phyloP scores from a whole-genome alignment of 1,284 basidiomycete species.

The Mycena citricolor region DNA sequence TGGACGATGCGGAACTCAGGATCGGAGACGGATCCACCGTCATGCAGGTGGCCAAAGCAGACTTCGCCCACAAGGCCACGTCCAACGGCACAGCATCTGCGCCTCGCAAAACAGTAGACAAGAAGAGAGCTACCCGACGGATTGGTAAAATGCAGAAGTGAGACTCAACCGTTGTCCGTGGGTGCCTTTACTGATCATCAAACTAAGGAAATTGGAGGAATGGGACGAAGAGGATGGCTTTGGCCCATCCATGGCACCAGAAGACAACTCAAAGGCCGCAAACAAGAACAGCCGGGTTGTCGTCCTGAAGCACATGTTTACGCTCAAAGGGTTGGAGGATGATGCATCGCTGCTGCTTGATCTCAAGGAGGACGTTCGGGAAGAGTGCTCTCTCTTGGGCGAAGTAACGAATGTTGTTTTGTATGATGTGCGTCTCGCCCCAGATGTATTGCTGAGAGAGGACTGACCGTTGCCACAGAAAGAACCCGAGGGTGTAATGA shows the following conservation, averaged over 20 bases:
- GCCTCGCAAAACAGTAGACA: conserved; percentile 73
- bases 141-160: conserved; percentile 91
- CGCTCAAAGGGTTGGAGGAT: conserved; percentile 81
- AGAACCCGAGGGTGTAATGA: conserved; percentile 94
- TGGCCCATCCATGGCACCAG: conserved; percentile 61
- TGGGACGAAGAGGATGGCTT: conserved; percentile 88
- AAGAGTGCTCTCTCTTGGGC: conserved; percentile 90
- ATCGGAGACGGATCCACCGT: conserved; percentile 73
- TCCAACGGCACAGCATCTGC: conserved; percentile 34
- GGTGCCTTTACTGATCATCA: conserved; percentile 40
- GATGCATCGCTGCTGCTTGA: conserved; percentile 89
- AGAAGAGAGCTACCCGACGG: conserved; percentile 76
- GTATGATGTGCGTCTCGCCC: conserved; percentile 77
- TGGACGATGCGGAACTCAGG: conserved; percentile 92
- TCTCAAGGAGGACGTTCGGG: conserved; percentile 93
- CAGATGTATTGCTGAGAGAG: conserved; percentile 33
- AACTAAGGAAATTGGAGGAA: conserved; percentile 71
- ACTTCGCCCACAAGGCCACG: conserved; percentile 72
- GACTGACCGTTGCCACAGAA: conserved; percentile 49
- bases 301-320: conserved; percentile 95
- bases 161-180: conserved; percentile 39
- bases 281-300: conserved; percentile 78
- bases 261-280: conserved; percentile 44
- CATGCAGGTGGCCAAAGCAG: conserved; percentile 84
- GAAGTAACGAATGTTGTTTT: conserved; percentile 95